A percentile compares a stretch with the other conserved stretches of the same genome.
These are phyloP conservation scores for Naegleria gruberi DNA, from an alignment of 208 protist species.

Conservation along the genomic window DNA sequence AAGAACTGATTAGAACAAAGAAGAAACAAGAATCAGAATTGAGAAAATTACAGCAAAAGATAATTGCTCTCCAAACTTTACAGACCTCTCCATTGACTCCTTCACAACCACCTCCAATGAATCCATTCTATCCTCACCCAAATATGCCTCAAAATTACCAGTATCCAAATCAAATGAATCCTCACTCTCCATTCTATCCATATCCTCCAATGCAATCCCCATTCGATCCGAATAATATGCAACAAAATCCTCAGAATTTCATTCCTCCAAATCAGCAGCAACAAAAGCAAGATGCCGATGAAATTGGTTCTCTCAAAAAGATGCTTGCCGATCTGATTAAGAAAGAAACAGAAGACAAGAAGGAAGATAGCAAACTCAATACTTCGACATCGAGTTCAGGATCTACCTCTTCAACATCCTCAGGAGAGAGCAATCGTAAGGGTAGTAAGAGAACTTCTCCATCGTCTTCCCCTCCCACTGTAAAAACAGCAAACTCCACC, in stretches of 20 bases:
- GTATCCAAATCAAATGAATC: background rate
- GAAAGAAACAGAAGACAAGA: background rate
- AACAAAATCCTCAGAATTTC: background rate
- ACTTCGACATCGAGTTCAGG: background rate
- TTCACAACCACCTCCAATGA: background rate
- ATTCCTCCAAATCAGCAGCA: no score
- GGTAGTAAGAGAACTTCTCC: background rate
- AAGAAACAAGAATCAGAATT: background rate
- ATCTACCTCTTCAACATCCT: background rate
- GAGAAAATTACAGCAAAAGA: background rate
- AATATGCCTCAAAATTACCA: background rate
- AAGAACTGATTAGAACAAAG: background rate
- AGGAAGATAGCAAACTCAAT: background rate
- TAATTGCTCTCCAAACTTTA: background rate
- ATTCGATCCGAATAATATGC: no score
- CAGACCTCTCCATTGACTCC: background rate
- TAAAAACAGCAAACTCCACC: background rate
- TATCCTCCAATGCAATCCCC: background rate
- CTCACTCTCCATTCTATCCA: background rate
- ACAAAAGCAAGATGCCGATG: background rate
- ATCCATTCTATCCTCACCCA: background rate
- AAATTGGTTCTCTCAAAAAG: background rate
- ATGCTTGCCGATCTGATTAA: background rate
- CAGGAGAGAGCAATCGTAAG: background rate
- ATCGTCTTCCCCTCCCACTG: background rate